Evolutionary conservation across 768 basidiomycete species (phyloP), one percentile per base, ranked within the genome.

Genomic region (Pisolithus tinctorius): DNA sequence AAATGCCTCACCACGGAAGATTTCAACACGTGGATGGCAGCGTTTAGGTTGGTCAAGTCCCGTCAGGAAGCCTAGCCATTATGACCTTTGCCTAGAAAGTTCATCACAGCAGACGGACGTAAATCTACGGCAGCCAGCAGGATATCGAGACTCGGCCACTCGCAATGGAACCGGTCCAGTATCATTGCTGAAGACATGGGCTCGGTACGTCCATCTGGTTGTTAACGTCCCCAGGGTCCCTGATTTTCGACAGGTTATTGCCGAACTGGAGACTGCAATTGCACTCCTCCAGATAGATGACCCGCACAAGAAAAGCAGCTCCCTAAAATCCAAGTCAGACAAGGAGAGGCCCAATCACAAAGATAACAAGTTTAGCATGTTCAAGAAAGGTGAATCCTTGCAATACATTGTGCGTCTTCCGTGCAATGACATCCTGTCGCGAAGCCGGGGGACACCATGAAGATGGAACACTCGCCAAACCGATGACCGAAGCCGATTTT

Each of bases 1-100:
- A 87, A 84, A 66, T 88, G 86, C 63, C 67, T 88, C n/a, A 82
- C 70, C 44, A 67, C 69, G 16, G 79, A 81, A 8, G 89, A 92
- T 60, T 91, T 88, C 56, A 69, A 81, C 45, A 69, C 62, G 45
- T 92, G 89, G 89, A 86, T 87, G 79, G 55, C 71, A 25, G 82
- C 84, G 26, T 79, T 90, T 61, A 82, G 88, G 88, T 86, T 58
- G 66, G 66, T 31, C 25, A 30, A 49, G 47, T 14, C 50, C 30
- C 30, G 34, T 51, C 50, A 29, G 46, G 48, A 50, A 48, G 40
- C 38, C 31, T 45, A 50, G 58, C 53, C n/a, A 38, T 49, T 54
- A 52, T 61, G 58, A 67, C 46, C 20, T 41, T 39, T 45, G 54
- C 44, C 39, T 61, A 90, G 88, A 67, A 82, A 76, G 61, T 86